Percentiles rank a stretch among this genome's conserved stretches.
These are phyloP conservation scores for Barnettozyma botsteinii DNA, from an alignment of 805 yeast genomes.

Conservation along the genomic window DNA sequence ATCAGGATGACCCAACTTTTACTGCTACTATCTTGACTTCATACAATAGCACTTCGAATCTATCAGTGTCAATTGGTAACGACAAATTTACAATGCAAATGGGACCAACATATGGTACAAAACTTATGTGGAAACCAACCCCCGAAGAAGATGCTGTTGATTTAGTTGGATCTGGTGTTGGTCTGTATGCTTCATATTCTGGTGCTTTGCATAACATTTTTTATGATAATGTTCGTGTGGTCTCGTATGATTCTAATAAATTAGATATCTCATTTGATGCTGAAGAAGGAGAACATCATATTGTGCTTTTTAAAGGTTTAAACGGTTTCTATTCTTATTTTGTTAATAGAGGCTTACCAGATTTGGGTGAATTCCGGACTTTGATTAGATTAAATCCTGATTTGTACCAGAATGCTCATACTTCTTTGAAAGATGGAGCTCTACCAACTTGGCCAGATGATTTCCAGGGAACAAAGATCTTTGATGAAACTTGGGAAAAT, in stretches of 20 bases:
- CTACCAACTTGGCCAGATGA: conserved; percentile 4
- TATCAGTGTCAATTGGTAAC: conserved; percentile 3
- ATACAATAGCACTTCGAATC: not conserved
- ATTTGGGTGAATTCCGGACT: conserved; percentile 4
- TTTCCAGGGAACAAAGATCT: conserved; percentile 1
- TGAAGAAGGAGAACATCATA: conserved; percentile 5
- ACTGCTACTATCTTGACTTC: not conserved
- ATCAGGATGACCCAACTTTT: not conserved
- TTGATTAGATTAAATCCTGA: conserved; percentile 5
- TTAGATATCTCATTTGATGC: conserved; percentile 6
- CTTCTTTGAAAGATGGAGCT: conserved; percentile 3
- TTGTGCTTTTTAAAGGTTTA: conserved; percentile 4
- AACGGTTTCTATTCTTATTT: conserved; percentile 4
- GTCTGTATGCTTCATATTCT: conserved; percentile 3
- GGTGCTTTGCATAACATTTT: not conserved
- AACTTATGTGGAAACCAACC: conserved; percentile 1
- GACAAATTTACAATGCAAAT: conserved; percentile 3
- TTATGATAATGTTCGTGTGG: conserved; percentile 2
- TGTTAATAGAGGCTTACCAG: conserved; percentile 3
- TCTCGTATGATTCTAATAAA: conserved; percentile 1
- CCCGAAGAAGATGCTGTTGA: conserved; percentile 4
- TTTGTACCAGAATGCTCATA: conserved; percentile 4
- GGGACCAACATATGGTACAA: conserved; percentile 1
- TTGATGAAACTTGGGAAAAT: conserved; percentile 5
- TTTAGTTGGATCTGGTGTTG: conserved; percentile 1